Base-by-base conservation (phyloP, 2,329 filamentous ascomycete genomes). In the Corinectria fuckeliana region DNA sequence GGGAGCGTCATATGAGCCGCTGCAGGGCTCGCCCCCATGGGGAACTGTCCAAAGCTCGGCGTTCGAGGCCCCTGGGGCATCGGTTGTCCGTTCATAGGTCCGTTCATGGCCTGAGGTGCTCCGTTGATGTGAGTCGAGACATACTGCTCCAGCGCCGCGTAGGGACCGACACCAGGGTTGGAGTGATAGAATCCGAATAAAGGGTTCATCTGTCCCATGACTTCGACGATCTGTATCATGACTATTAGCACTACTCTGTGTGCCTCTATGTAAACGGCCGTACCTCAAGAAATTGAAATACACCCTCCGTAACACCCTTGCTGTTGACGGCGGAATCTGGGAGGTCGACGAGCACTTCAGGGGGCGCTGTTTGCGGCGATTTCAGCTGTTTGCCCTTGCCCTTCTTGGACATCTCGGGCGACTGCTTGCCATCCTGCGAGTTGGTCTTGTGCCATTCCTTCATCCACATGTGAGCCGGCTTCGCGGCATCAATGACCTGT, bases 331-430 rank as follows among this genome's bases (percentile, higher is more conserved):
- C 79, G 3, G 85, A 85, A 56, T 83, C 79, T 5, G 86, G 86
- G n/a, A 89, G 77, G 59, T 85, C 82, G 8, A 86, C 80, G 28
- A 81, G 65, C 5, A 80, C 77, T 66, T 88, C 85, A 2, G 87
- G 87, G 3, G 87, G 87, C 13, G 84, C 77, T 32, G 77, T 81
- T 60, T 81, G 78, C 11, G 87, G 87, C 2, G 85, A 88, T 75
- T 88, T 89, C 70, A 87, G 76, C 57, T 78, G 75, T 65, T 83
- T 85, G 20, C 77, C 70, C 70, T 89, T 89, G 72, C 78, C 78
- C 79, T 89, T 89, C 74, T 89, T 89, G 73, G 82, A 88, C 82
- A 89, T 85, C 69, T 89, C 87, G 0, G 87, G 87, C 1, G 87
- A 89, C 58, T 80, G 75, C 70, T 87, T 88, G 50, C 74, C 76